Conservation (phyloP, 2,329 filamentous ascomycete species). For the Amauroascus niger region DNA sequence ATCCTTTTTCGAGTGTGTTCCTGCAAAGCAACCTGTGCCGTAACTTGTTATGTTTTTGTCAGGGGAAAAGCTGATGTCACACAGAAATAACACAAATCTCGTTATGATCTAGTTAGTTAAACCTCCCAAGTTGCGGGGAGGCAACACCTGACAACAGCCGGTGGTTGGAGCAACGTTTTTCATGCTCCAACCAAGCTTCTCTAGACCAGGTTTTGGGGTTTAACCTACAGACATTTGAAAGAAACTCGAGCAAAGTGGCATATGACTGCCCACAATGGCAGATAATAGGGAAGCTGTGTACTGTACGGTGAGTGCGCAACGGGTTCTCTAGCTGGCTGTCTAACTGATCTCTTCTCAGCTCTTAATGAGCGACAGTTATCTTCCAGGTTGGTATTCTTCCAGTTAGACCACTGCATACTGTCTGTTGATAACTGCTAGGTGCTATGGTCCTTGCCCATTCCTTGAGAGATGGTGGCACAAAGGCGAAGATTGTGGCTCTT, state of each 20-base stretch:
- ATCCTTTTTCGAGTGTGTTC: too few species aligned
- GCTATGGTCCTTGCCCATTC: conserved; percentile 91
- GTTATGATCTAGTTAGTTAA: background rate
- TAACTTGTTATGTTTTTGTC: background rate
- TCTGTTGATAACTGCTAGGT: conserved; percentile 44
- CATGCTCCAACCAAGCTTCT: background rate
- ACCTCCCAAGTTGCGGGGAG: background rate
- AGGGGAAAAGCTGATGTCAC: background rate
- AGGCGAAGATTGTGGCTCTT: conserved; percentile 74
- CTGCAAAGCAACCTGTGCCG: too few species aligned
- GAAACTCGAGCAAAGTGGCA: background rate
- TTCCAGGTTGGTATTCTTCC: conserved; percentile 58
- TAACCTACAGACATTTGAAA: background rate
- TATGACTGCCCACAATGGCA: conserved; percentile 28
- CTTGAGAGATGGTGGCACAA: conserved; percentile 77
- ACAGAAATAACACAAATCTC: background rate
- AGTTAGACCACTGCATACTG: background rate
- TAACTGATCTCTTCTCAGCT: conserved; percentile 48
- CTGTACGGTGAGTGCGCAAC: conserved; percentile 47
- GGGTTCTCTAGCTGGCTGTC: background rate
- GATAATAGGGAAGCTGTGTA: conserved; percentile 49
- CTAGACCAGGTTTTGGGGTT: background rate
- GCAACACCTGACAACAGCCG: conserved; percentile 4
- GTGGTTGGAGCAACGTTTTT: background rate
- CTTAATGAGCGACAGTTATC: conserved; percentile 80